Base-by-base conservation (phyloP, 495 filamentous ascomycete genomes). In the Trichoderma orchidacearum region DNA sequence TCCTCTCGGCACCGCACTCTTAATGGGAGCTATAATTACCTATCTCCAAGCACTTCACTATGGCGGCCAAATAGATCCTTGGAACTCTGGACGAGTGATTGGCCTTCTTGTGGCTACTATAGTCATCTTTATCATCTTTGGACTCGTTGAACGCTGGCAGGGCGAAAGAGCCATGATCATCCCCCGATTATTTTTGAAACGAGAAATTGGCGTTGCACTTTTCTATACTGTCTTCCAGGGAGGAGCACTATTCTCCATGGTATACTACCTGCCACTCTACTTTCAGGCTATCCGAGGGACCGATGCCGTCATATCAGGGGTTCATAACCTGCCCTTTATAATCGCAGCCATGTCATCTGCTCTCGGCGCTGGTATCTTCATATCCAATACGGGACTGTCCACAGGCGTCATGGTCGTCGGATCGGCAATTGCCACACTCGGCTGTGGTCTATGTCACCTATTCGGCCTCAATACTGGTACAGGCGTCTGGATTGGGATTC, bases 191-290 rank as follows among this genome's bases (percentile, higher is more conserved):
- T 45, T 76, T 18, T 59, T 58, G 17, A 68, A 70, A 35, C 68
- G 75, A 2, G 59, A 63, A 11, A 54, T 70, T 54, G 36, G 62
- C 76, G 30, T 62, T 59, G 15, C 64, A 62, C 29, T 64, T 60
- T 11, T 58, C 60, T 36, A 21, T 58, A 45, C 59, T 11, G 65
- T 72, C 62, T 66, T 68, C 63, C 65, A 71, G 30, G 59, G 55
- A 5, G 73, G 73, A 9, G 59, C 60, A 1, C 70, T 67, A 56
- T 70, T 70, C 56, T 41, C 71, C 1, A 32, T 76, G 9, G 65
- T 78, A 9, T 81, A 81, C 64, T 85, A 80, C 57, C 66, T 85
- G 3, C 81, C 82, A 23, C 78, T 85, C 56, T 86, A 82, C 61
- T 85, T 84, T 63, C 83, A 86, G 59, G 64, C 61, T 25, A 68